Base-by-base conservation (phyloP, 495 filamentous ascomycete species). In the Podospora pseudoanserina region DNA sequence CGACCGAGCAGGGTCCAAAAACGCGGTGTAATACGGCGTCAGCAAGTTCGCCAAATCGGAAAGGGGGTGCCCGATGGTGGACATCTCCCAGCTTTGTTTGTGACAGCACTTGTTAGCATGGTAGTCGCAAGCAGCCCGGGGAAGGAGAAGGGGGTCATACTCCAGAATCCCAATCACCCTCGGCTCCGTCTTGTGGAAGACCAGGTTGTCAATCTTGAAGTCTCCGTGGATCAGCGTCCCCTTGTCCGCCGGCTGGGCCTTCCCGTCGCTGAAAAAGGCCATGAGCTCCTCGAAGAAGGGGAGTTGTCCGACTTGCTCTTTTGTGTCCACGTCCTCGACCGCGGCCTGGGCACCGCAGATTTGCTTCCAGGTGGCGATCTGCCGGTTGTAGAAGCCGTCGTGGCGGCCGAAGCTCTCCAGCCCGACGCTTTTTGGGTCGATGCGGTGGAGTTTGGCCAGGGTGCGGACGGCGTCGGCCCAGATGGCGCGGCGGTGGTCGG, bases 171-270 rank as follows among this genome's bases (percentile, higher is more conserved):
- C 95, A 79, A 97, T 94, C 13, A 98, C 94, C 60, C 88, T 78
- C 15, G 95, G 87, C 78, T 96, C 92, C 0, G 88, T 93, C 79
- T 90, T 88, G 79, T 96, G 92, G 77, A 94, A 99, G 58, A 99
- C 90, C 67, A 98, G 80, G 73, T 99, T 99, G 77, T 99, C 95
- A 74, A 99, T 94, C 80, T 99, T 99, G 82, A 94, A 99, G 73
- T 99, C 95, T 28, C 95, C 95, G 73, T 99, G 95, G 28, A 99
- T 88, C 23, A 97, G 82, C 2, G 88, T 89, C 26, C 86, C 88
- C 56, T 91, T 83, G 73, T 97, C 94, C 34, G 82, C 83, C 2
- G 95, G 94, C 75, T 96, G 92, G 34, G 80, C 84, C 68, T 80
- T 77, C 67, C 87, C 80, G 78, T 90, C 82, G 53, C 73, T 76